Evolutionary conservation across 2,329 filamentous ascomycete species (phyloP), one percentile per base, ranked within the genome.

Genomic region (Nothophaeocryptopus gaeumannii): DNA sequence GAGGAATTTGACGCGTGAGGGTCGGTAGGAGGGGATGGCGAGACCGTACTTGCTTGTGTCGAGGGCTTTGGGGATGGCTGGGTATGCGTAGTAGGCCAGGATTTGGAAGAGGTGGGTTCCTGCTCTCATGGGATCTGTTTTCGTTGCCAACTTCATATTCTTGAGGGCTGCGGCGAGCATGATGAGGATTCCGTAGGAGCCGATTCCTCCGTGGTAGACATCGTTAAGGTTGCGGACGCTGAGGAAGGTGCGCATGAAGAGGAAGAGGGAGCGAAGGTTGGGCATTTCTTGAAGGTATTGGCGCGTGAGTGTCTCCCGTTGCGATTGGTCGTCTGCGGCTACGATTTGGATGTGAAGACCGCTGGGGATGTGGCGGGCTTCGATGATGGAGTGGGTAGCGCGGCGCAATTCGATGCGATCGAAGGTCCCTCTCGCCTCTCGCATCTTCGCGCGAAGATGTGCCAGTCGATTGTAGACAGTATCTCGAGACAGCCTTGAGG

Each of bases 111-210:
- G 20, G 3, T 26, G 20, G 20, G 4, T 7, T 3, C 20, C 20
- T 26, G 20, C 20, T 26, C 7, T 26, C 20, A 26, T 26, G 20
- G 20, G 20, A 26, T 26, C 7, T 26, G 20, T 4, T 26, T 26
- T 7, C 20, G 20, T 7, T 7, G 20, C 20, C 20, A 26, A 4
- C 20, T 26, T 26, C 4, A 26, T 26, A 3, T 67, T 58, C 12
- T 7, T 36, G 16, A 45, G 30, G 33, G 42, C 42, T 13, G 11
- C 14, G 34, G 78, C 75, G 13, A 83, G 64, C 71, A 83, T 78
- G 68, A 82, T 77, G 59, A 81, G 73, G 8, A 82, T 67, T 10
- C 74, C 69, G 59, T 83, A 81, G 0, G 78, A 75, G 12, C 74
- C 74, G 31, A 83, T 64, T 1, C 78, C 77, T n/a, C 74, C 74